Evolutionary conservation across 2,329 filamentous ascomycete genomes (phyloP), one percentile per base, ranked within the genome.

Genomic region (Sclerotinia glacialis): DNA sequence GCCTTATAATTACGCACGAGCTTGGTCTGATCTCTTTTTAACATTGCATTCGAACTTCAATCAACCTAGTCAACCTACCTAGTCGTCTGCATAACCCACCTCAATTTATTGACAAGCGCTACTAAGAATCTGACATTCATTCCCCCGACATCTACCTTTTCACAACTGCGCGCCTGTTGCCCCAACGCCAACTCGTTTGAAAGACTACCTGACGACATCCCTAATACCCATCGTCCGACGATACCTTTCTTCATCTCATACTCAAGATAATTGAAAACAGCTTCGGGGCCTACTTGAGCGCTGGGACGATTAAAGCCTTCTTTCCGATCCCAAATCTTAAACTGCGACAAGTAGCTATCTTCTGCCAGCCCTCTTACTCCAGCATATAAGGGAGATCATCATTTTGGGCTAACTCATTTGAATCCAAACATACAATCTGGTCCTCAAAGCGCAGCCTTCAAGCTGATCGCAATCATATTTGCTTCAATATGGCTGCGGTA

Each of bases 401-500:
- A 67, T 60, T 70, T 70, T 54, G 28, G 56, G 64, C 55, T 47
- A 14, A 47, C 37, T 58, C 47, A 16, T 66, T 44, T 37, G 26
- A 54, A 62, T 28, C 46, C 16, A 62, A 40, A 40, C 40, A 46
- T 47, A n/a, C 23, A 28, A 54, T 28, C 21, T 46, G 42, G 50
- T 46, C 12, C 16, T 31, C 28, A 42, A 47, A 21, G 26, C 47
- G 58, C 64, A 42, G 46, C 23, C 34, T 23, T 44, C 60, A 46
- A 46, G 49, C n/a, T 53, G 26, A 63, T 66, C 56, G 64, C 64
- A 66, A 63, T 53, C 34, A 65, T 23, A 65, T 23, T 65, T 46
- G n/a, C 44, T 66, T 49, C 50, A 71, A 71, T 2, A 76, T 76
- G 75, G 69, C 75, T 72, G 80, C 83, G 74, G 81, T 84, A 76